These are phyloP conservation scores for Metschnikowia corniflorae DNA, from an alignment of 805 yeast genomes.

Conservation along the genomic window DNA sequence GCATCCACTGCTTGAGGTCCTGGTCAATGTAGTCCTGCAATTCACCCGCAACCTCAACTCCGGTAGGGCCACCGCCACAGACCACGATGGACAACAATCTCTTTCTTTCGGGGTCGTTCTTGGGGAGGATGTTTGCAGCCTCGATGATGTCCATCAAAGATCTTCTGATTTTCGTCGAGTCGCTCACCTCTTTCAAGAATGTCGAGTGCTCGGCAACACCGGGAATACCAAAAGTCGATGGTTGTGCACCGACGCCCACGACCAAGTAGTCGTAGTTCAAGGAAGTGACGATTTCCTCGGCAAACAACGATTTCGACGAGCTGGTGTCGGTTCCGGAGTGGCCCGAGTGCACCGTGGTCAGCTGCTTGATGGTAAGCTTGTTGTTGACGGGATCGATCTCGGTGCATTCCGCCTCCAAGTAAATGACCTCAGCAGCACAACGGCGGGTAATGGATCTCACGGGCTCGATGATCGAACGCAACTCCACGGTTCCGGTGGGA, in stretches of 20 bases:
- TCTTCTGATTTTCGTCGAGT: slow-evolving; percentile 78
- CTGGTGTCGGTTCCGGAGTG: slow-evolving; percentile 50
- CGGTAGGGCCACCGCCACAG: slow-evolving; percentile 99
- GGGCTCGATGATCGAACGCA: slow-evolving; percentile 91
- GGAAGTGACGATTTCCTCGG: slow-evolving; percentile 45
- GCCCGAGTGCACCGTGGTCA: slow-evolving; percentile 53
- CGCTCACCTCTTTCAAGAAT: slow-evolving; percentile 85
- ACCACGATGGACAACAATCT: slow-evolving; percentile 85
- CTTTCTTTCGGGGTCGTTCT: slow-evolving; percentile 72
- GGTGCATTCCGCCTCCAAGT: slow-evolving; percentile 88
- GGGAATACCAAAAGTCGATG: slow-evolving; percentile 91
- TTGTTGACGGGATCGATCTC: slow-evolving; percentile 72
- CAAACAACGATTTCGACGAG: slow-evolving; percentile 37
- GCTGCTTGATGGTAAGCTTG: slow-evolving; percentile 59
- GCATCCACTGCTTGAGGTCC: slow-evolving; percentile 86
- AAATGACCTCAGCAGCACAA: slow-evolving; percentile 70
- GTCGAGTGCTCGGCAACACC: slow-evolving; percentile 89
- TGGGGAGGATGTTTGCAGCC: slow-evolving; percentile 78
- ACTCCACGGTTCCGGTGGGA: slow-evolving; percentile 89
- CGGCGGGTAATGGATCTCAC: slow-evolving; percentile 82
- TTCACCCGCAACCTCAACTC: slow-evolving; percentile 97
- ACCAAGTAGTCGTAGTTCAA: slow-evolving; percentile 78
- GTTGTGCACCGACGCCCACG: slow-evolving; percentile 92
- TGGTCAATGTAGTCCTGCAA: slow-evolving; percentile 91
- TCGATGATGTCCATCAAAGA: slow-evolving; percentile 85